A percentile compares a stretch with the other conserved stretches of the same genome.
Conservation (phyloP, 768 basidiomycete genomes). For the Tephrocybe sp. region DNA sequence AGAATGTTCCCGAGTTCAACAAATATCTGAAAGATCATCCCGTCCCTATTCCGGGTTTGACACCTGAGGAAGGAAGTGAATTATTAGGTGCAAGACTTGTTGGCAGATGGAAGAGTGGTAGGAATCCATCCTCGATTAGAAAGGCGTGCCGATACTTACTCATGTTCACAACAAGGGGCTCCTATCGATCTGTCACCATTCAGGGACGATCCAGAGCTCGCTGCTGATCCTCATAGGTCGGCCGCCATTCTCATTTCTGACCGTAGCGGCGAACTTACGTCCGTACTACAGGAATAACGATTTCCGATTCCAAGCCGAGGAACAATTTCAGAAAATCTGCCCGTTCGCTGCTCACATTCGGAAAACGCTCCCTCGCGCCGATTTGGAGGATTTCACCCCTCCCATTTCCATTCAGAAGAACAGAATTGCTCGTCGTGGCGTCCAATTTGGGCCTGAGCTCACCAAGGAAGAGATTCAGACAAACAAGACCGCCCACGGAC, state of each 20-base stretch:
- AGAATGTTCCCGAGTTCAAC: constrained; percentile 53
- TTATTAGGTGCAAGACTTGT: constrained; percentile 53
- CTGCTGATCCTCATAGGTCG: constrained; percentile 34
- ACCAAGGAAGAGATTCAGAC: constrained; percentile 33
- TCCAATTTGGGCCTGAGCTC: constrained; percentile 54
- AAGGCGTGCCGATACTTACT: neutral
- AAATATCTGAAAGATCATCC: constrained; percentile 43
- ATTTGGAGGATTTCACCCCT: constrained; percentile 29
- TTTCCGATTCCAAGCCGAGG: constrained; percentile 38
- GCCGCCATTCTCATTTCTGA: constrained; percentile 1
- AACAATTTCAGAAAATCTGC: constrained; percentile 36
- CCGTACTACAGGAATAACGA: constrained; percentile 35
- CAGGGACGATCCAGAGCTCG: constrained; percentile 39
- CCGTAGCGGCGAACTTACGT: neutral
- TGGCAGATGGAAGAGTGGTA: constrained; percentile 58
- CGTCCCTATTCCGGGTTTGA: constrained; percentile 33
- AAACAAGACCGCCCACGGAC: constrained; percentile 42
- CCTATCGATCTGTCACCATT: constrained; percentile 47
- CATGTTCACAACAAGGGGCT: constrained; percentile 29
- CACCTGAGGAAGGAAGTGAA: constrained; percentile 40
- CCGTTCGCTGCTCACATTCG: constrained; percentile 51
- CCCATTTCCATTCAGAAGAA: constrained; percentile 24
- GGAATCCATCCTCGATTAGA: constrained; percentile 9
- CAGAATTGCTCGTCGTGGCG: constrained; percentile 48
- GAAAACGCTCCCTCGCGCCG: constrained; percentile 47